These are phyloP conservation scores for Triticum monococcum DNA, from an alignment of 176 grass and related monocot genomes.

Conservation along the genomic window DNA sequence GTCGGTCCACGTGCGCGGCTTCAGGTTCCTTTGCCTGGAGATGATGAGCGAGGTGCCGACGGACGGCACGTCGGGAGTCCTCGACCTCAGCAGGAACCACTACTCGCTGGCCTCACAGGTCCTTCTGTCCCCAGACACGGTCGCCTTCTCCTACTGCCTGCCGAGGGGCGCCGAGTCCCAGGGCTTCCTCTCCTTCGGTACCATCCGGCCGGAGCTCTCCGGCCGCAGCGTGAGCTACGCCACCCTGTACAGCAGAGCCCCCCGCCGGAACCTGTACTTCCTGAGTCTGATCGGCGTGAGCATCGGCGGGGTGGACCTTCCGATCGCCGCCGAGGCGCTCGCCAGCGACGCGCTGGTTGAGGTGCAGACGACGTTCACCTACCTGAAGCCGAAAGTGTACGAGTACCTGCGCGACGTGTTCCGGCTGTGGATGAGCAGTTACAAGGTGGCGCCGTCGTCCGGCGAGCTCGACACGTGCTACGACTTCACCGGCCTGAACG, in stretches of 20 bases:
- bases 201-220: not conserved
- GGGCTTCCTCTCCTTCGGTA: constrained; percentile 16
- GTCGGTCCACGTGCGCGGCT: not conserved
- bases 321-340: not conserved
- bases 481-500: not conserved
- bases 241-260: not conserved
- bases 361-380: not conserved
- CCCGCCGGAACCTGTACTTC: not conserved
- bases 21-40: constrained; percentile 47
- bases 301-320: not conserved
- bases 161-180: constrained; percentile 31
- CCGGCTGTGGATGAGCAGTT: not conserved
- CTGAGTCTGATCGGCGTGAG: not conserved
- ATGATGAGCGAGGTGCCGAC: not conserved
- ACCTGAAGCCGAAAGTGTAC: not conserved
- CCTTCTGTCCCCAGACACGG: not conserved
- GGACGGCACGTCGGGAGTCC: not conserved
- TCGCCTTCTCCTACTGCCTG: constrained; percentile 65
- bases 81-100: constrained; percentile 45
- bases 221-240: not conserved
- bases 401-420: not conserved
- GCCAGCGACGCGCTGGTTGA: not conserved
- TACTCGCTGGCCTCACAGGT: constrained; percentile 40
- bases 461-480: constrained; percentile 37
- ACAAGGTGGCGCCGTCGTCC: not conserved